Evolutionary conservation across 441 rosid genomes (phyloP), one percentile per base, ranked within the genome.

Genomic region (Gossypium gossypioides): DNA sequence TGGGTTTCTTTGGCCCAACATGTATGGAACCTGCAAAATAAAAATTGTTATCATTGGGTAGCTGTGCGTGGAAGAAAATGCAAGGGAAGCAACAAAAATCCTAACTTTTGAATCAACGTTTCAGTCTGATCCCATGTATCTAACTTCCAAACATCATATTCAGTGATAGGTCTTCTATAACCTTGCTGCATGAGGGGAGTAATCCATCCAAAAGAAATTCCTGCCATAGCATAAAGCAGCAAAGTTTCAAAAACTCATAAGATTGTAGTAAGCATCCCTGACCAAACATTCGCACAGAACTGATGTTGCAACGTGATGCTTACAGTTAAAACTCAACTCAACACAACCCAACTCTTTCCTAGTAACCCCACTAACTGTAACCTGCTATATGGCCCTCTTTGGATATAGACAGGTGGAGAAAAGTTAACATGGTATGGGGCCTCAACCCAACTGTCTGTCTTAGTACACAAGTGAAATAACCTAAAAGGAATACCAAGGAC

Each of bases 61-160:
- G 15, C 25, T 25, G 42, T 24, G 34, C 50, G 9, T 1, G 72
- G 13, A 72, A 69, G 70, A 46, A 62, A 67, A 62, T 59, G 22
- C 66, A 79, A 75, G 71, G 69, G 44, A 62, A 74, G 76, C 55
- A 78, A 74, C 37, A 8, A 3, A 72, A 70, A 56, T 67, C 2
- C 89, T 34, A 48, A 96, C 99, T 80, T 96, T 72, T 76, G 80
- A 29, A 78, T 81, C 65, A 90, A 82, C 71, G 82, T 90, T 79
- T 93, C 91, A 6, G 97, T 87, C 79, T 50, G 84, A 84, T 96
- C 99, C 99, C 99, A 93, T 34, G 84, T 87, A 82, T 91, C 99
- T 77, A 96, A 80, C 77, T 91, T 86, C 99, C 97, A 96, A 18
- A 91, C 91, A 83, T 96, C 97, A 83, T 83, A 91, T 80, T 93